A percentile compares a stretch with the other conserved stretches of the same genome.
phyloP scores from a whole-genome alignment of 75 land plant species.

The Cunninghamia lanceolata region DNA sequence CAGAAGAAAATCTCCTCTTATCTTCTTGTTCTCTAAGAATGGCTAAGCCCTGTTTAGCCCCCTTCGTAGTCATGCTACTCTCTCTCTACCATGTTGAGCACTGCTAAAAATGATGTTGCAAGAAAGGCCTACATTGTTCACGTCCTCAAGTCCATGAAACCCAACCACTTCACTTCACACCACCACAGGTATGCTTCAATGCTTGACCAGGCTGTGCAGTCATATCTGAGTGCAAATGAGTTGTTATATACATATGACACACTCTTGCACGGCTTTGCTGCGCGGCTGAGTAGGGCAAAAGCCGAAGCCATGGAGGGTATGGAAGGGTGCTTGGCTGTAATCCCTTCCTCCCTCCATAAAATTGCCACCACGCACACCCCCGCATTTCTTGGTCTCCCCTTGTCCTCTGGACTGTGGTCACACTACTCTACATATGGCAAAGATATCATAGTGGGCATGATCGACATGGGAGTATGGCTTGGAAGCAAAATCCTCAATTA shows the following conservation, averaged over 20 bases:
- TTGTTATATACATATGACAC: conserved; percentile 58
- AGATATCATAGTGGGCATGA: conserved; percentile 72
- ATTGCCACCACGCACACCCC: conserved; percentile 44
- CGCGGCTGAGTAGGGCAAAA: conserved; percentile 36
- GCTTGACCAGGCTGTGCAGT: too few species aligned
- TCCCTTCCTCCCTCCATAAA: conserved; percentile 16
- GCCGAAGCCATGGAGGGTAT: conserved; percentile 32
- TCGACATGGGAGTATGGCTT: conserved; percentile 82
- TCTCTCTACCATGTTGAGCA: neutral
- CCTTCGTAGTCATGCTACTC: neutral
- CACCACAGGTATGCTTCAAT: conserved; percentile 7
- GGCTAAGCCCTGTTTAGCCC: too few species aligned
- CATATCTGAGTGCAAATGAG: conserved; percentile 1
- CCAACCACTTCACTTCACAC: conserved; percentile 15
- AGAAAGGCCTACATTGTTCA: too few species aligned
- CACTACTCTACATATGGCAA: conserved; percentile 33
- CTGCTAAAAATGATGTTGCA: too few species aligned
- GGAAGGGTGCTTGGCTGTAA: conserved; percentile 49
- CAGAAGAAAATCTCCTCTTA: too few species aligned
- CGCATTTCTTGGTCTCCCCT: conserved; percentile 37
- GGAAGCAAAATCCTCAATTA: conserved; percentile 69
- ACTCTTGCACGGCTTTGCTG: conserved; percentile 83
- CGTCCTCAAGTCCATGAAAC: too few species aligned
- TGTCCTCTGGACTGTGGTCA: conserved; percentile 59
- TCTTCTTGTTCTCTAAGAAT: too few species aligned